These are phyloP conservation scores for Daldinia bambusicola DNA, from an alignment of 495 filamentous ascomycete species.

Conservation along the genomic window DNA sequence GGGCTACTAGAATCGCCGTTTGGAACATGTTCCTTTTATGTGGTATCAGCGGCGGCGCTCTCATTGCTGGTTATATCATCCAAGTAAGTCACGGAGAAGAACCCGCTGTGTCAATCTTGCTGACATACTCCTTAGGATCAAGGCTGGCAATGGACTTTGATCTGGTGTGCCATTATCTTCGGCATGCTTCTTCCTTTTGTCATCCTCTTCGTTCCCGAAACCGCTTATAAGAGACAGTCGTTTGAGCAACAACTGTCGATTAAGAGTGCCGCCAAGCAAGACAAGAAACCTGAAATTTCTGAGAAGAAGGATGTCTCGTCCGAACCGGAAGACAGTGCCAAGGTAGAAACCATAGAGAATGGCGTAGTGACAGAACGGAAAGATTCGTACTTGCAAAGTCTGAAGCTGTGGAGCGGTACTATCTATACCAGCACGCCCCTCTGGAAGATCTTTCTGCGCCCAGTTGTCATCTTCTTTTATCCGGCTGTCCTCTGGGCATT, in stretches of 20 bases:
- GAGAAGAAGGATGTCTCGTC: slow-evolving; percentile 43
- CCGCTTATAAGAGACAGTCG: slow-evolving; percentile 57
- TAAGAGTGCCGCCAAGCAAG: slow-evolving; percentile 33
- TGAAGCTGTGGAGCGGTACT: slow-evolving; percentile 48
- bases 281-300: slow-evolving; percentile 39
- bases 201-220: slow-evolving; percentile 64
- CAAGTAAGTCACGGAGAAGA: slow-evolving; percentile 36
- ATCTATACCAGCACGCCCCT: slow-evolving; percentile 58
- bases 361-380: slow-evolving; percentile 42
- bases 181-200: slow-evolving; percentile 59
- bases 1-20: slow-evolving; percentile 70
- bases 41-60: slow-evolving; percentile 60
- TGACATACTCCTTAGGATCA: slow-evolving; percentile 49
- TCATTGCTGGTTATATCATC: slow-evolving; percentile 65
- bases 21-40: slow-evolving; percentile 72
- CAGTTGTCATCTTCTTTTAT: slow-evolving; percentile 63
- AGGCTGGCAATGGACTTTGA: slow-evolving; percentile 65
- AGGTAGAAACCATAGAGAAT: slow-evolving; percentile 38
- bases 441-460: slow-evolving; percentile 63
- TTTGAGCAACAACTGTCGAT: slow-evolving; percentile 41
- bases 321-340: slow-evolving; percentile 33
- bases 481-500: slow-evolving; percentile 66
- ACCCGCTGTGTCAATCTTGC: slow-evolving; percentile 16
- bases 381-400: slow-evolving; percentile 47
- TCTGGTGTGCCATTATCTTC: slow-evolving; percentile 65